A percentile compares a stretch with the other conserved stretches of the same genome.
Conservation (phyloP, 2,329 filamentous ascomycete genomes). For the Paraphaeosphaeria sporulosa region DNA sequence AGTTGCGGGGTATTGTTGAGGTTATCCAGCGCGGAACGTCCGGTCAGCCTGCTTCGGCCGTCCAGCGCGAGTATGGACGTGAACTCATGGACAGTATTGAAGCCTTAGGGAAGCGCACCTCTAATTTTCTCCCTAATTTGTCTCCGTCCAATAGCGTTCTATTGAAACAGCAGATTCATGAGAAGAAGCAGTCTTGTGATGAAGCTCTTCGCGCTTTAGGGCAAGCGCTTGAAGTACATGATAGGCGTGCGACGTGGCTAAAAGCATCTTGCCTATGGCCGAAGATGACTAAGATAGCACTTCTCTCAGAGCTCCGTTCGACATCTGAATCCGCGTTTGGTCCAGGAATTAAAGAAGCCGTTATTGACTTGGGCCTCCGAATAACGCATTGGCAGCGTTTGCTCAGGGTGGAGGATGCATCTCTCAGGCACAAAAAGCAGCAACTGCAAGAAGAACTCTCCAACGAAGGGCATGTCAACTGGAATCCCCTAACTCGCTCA, state of each 20-base stretch:
- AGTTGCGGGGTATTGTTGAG: slow-evolving; percentile 11
- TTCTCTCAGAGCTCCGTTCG: slow-evolving; percentile 59
- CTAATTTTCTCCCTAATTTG: neutral
- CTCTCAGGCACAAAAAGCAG: slow-evolving; percentile 27
- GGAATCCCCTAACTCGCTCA: slow-evolving; percentile 60
- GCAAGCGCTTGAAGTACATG: slow-evolving; percentile 17
- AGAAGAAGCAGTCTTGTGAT: slow-evolving; percentile 26
- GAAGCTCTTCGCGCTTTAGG: slow-evolving; percentile 18
- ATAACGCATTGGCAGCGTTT: slow-evolving; percentile 58
- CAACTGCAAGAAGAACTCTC: slow-evolving; percentile 52
- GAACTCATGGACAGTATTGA: slow-evolving; percentile 47
- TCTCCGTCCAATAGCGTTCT: slow-evolving; percentile 12
- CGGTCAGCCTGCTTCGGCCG: slow-evolving; percentile 12
- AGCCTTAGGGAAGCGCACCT: slow-evolving; percentile 29
- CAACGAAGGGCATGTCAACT: slow-evolving; percentile 63
- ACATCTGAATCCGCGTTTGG: slow-evolving; percentile 43
- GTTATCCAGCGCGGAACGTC: slow-evolving; percentile 33
- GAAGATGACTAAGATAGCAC: slow-evolving; percentile 48
- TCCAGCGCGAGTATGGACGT: slow-evolving; percentile 51
- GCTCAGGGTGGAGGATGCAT: slow-evolving; percentile 52
- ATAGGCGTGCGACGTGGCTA: slow-evolving; percentile 53
- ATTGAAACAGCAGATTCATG: slow-evolving; percentile 17
- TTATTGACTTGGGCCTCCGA: slow-evolving; percentile 55
- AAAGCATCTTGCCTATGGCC: slow-evolving; percentile 56
- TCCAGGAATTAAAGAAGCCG: slow-evolving; percentile 44